These are phyloP conservation scores for Phaffomyces thermotolerans DNA, from an alignment of 805 yeast genomes.

Conservation along the genomic window DNA sequence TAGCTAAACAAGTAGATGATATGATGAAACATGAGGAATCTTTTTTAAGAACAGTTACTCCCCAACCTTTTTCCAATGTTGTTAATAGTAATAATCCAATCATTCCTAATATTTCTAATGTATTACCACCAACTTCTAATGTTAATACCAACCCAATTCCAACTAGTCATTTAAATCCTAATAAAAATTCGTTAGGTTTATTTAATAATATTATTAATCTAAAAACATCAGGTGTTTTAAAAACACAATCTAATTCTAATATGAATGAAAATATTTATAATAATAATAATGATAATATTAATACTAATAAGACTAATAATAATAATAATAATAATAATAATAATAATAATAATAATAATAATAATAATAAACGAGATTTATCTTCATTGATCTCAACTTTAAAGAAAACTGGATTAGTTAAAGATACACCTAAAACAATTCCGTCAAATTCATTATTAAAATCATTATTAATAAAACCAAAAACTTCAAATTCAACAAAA, in stretches of 20 bases:
- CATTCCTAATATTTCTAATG: not conserved
- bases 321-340: not conserved
- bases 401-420: conserved; percentile 18
- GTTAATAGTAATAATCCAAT: not conserved
- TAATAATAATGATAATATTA: not conserved
- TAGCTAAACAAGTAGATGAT: conserved; percentile 32
- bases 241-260: conserved; percentile 9
- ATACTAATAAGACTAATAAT: not conserved
- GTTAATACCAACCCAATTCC: conserved; percentile 1
- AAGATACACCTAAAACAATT: conserved; percentile 1
- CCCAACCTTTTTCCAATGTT: not conserved
- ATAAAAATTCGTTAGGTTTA: conserved; percentile 13
- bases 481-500: not conserved
- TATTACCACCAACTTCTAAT: conserved; percentile 4
- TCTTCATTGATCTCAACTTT: conserved; percentile 13
- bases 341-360: too few species aligned
- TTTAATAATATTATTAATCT: conserved; percentile 16
- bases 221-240: not conserved
- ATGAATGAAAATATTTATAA: not conserved
- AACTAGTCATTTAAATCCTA: not conserved
- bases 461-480: conserved; percentile 3
- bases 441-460: conserved; percentile 8
- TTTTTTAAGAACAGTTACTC: conserved; percentile 22
- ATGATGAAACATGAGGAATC: conserved; percentile 32
- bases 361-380: conserved; percentile 10